Evolutionary conservation across 2,329 filamentous ascomycete genomes (phyloP).

Genomic region (Colletotrichum endophyticum): DNA sequence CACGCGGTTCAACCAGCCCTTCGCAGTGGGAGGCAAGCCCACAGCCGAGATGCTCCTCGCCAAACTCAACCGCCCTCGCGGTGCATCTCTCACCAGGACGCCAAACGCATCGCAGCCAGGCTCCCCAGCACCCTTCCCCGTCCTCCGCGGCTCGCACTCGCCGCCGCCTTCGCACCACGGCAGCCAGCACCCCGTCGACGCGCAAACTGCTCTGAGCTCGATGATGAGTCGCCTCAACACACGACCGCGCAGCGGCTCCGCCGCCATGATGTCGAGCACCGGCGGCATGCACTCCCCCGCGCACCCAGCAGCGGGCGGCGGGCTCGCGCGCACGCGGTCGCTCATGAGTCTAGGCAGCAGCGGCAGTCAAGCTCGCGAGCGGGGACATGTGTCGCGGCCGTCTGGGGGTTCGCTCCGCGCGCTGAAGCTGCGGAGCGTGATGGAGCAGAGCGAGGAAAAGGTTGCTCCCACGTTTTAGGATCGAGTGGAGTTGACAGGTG

Average conservation of each 20-base stretch:
- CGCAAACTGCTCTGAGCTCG: slow-evolving; percentile 28
- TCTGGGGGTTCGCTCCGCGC: slow-evolving; percentile 23
- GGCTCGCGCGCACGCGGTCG: not conserved
- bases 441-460: slow-evolving; percentile 18
- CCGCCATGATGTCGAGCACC: slow-evolving; percentile 4
- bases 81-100: not conserved
- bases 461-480: slow-evolving; percentile 15
- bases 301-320: not conserved
- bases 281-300: not conserved
- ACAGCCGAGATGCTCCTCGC: slow-evolving; percentile 21
- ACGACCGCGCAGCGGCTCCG: slow-evolving; percentile 27
- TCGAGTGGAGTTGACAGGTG: not conserved
- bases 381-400: slow-evolving; percentile 1
- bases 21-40: not conserved
- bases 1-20: slow-evolving; percentile 16
- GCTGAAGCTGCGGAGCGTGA: slow-evolving; percentile 22
- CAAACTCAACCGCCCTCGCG: not conserved
- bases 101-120: not conserved
- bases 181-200: not conserved
- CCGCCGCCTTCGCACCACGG: slow-evolving; percentile 25
- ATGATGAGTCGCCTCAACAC: slow-evolving; percentile 39
- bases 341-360: not conserved
- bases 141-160: slow-evolving; percentile 23
- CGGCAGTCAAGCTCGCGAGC: not conserved
- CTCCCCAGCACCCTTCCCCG: slow-evolving; percentile 8